phyloP scores from a whole-genome alignment of 495 filamentous ascomycete species.

The Neurospora sp. region DNA sequence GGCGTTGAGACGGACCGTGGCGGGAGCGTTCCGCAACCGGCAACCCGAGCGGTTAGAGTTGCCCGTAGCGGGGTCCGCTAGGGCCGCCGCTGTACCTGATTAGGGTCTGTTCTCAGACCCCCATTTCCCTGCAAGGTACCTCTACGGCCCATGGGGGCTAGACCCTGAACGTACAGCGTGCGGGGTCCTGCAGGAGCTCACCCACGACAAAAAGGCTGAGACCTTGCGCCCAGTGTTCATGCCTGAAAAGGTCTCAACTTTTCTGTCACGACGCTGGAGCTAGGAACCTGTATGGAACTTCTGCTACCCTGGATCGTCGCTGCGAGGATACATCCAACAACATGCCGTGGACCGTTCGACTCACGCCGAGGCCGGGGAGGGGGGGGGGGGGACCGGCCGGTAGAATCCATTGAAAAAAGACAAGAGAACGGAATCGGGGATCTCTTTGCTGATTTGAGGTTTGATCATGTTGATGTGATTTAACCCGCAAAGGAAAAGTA shows the following conservation, averaged over 20 bases:
- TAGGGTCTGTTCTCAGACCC: too few species aligned
- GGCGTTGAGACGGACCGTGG: not conserved
- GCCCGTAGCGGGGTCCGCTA: not conserved
- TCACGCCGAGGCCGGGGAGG: not conserved
- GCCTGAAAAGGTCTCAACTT: not conserved
- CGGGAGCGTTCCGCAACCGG: not conserved
- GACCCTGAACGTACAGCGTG: not conserved
- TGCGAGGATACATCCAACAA: not conserved
- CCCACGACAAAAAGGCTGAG: not conserved
- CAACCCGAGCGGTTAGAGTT: not conserved
- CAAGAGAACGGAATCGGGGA: not conserved
- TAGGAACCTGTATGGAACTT: not conserved
- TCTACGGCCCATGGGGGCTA: not conserved
- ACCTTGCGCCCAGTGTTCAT: not conserved
- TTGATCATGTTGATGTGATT: not conserved
- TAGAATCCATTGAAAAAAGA: not conserved
- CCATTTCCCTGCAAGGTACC: too few species aligned
- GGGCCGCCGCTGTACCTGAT: not conserved
- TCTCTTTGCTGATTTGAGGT: not conserved
- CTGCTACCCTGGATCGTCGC: not conserved
- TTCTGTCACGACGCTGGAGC: not conserved
- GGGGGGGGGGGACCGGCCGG: not conserved
- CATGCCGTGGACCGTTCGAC: not conserved
- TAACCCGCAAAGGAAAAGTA: not conserved
- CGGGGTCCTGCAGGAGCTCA: not conserved